Percentiles rank a stretch among this genome's conserved stretches.
Conservation (phyloP, 1,139 yeast species). For the Taiozyma sp. region DNA sequence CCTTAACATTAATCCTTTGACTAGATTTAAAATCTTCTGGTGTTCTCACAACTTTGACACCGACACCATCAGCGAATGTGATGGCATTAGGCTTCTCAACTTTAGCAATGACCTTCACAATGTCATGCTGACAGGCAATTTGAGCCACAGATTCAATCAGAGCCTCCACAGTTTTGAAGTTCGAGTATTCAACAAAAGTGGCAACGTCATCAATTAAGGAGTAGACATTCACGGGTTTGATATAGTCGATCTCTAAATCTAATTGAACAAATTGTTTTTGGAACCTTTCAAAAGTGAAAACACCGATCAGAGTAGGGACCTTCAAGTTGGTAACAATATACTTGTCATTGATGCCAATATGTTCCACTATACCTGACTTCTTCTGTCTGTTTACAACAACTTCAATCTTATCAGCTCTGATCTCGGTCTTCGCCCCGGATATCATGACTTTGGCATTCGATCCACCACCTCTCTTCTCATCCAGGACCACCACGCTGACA, state of each 20-base stretch:
- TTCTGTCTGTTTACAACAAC: conserved; percentile 30
- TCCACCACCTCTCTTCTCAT: conserved; percentile 48
- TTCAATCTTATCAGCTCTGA: conserved; percentile 45
- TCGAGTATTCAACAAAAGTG: conserved; percentile 62
- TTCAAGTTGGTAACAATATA: conserved; percentile 50
- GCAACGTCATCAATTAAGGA: conserved; percentile 42
- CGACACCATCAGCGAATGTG: conserved; percentile 84
- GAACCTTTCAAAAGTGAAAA: conserved; percentile 82
- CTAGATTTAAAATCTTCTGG: conserved; percentile 29
- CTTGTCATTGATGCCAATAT: conserved; percentile 30
- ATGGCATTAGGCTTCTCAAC: conserved; percentile 89
- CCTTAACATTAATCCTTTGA: conserved; percentile 7
- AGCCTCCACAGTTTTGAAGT: conserved; percentile 92
- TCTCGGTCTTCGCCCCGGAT: conserved; percentile 38
- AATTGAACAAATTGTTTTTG: conserved; percentile 73
- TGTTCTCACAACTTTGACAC: conserved; percentile 64
- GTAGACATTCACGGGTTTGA: conserved; percentile 24
- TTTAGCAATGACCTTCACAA: conserved; percentile 44
- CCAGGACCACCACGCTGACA: conserved; percentile 45
- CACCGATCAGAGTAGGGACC: conserved; percentile 79
- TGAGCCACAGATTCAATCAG: conserved; percentile 73
- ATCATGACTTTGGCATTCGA: conserved; percentile 43
- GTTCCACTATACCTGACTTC: conserved; percentile 11
- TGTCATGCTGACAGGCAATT: conserved; percentile 40
- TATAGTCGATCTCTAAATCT: conserved; percentile 43